Percentiles rank a stretch among this genome's conserved stretches.
phyloP scores from a whole-genome alignment of 768 basidiomycete genomes.

The Ramaria sp. region DNA sequence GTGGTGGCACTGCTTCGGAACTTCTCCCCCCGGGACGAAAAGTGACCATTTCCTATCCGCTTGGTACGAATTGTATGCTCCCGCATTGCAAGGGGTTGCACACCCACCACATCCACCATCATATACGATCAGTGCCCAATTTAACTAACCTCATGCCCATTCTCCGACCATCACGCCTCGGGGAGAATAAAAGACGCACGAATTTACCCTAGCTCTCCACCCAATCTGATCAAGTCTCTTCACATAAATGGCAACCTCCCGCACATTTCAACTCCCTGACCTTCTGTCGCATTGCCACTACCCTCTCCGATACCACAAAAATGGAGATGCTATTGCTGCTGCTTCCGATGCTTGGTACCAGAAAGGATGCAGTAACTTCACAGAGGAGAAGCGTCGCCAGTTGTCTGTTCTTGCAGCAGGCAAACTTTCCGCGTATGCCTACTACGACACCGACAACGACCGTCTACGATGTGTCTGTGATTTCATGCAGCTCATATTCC shows the following conservation, averaged over 20 bases:
- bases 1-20: no score
- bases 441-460: constrained; percentile 41
- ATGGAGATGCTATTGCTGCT: constrained; percentile 36
- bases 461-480: constrained; percentile 57
- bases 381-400: constrained; percentile 14
- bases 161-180: no score
- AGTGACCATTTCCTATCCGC: no score
- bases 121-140: no score
- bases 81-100: no score
- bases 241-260: not conserved
- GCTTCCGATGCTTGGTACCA: constrained; percentile 37
- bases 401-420: constrained; percentile 54
- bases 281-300: constrained; percentile 41
- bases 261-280: not conserved
- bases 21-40: no score
- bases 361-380: not conserved
- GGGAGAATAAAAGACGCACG: no score
- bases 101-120: no score
- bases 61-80: no score
- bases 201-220: no score
- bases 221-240: no score
- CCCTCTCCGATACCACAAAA: constrained; percentile 31
- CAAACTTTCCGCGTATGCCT: constrained; percentile 56
- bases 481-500: constrained; percentile 44
- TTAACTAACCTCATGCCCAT: no score